Evolutionary conservation across 2,329 filamentous ascomycete genomes (phyloP), one percentile per base, ranked within the genome.

Genomic region (Colletotrichum agaves): DNA sequence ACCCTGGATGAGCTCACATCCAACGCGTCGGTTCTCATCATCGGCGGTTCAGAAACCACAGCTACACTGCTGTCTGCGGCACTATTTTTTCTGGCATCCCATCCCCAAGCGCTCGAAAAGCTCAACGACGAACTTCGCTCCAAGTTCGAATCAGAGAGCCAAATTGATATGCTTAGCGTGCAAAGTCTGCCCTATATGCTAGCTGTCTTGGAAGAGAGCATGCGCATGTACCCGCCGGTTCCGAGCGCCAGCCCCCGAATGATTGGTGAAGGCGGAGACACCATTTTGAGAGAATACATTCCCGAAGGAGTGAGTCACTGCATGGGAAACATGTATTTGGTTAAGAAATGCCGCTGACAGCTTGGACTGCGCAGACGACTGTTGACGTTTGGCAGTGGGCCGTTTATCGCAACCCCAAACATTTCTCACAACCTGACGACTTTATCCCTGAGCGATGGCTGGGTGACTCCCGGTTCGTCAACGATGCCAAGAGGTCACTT

Each of bases 131-230:
- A 85, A 69, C 72, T 83, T 3, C 76, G 79, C 2, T 68, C 72
- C 0, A 27, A 73, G 0, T 81, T 82, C 59, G 53, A 70, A 3
- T 70, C 50, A 0, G 74, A 78, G 23, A 73, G 76, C 1, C 77
- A 81, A 5, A 82, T 83, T 57, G 75, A 72, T 7, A 70, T 79
- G 19, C 63, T 71, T 1, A 73, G 73, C 4, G 73, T 77, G 3
- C 68, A 73, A 43, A 67, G 72, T 7, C 71, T 82, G 0, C 59
- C 71, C 1, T 83, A 82, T 50, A 73, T 84, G 52, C 70, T 75
- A 11, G 82, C 81, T 1, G 75, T 73, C 39, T 67, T 84, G 12
- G 74, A 82, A 1, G 83, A 85, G 72, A 74, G 72, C 3, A 72
- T 85, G 47, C 74, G 83, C 12, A 68, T 81, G 15, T 83, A 79